Evolutionary conservation across 1,284 basidiomycete species (phyloP).

Genomic region (Pseudozyma thailandica): DNA sequence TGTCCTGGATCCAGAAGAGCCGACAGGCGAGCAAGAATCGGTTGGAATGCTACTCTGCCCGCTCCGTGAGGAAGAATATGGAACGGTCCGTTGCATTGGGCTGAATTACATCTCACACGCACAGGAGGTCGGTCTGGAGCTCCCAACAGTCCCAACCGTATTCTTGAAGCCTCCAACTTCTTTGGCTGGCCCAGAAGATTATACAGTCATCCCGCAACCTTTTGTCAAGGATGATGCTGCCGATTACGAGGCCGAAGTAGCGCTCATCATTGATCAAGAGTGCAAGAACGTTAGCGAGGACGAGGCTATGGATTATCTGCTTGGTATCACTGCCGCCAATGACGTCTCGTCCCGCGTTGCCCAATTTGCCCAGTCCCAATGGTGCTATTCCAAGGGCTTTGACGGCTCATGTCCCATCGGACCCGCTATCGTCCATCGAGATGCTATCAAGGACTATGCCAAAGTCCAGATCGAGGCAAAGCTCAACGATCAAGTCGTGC

Average conservation of each 20-base stretch:
- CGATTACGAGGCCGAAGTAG: constrained; percentile 90
- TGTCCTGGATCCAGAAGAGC: constrained; percentile 75
- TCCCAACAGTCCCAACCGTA: constrained; percentile 75
- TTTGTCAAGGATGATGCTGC: constrained; percentile 78
- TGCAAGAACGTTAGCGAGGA: constrained; percentile 80
- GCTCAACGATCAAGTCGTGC: constrained; percentile 67
- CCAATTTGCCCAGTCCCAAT: constrained; percentile 68
- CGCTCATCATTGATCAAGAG: constrained; percentile 82
- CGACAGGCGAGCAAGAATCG: constrained; percentile 75
- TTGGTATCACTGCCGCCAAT: constrained; percentile 72
- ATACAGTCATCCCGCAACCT: constrained; percentile 72
- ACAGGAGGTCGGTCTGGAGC: constrained; percentile 68
- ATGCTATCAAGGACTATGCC: constrained; percentile 45
- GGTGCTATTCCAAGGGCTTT: constrained; percentile 69
- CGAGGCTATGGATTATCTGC: constrained; percentile 82
- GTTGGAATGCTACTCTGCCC: constrained; percentile 79
- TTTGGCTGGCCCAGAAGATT: constrained; percentile 77
- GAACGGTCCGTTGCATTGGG: constrained; percentile 80
- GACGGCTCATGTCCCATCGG: constrained; percentile 70
- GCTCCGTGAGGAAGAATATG: constrained; percentile 71
- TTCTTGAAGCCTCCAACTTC: constrained; percentile 83
- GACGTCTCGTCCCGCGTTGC: constrained; percentile 68
- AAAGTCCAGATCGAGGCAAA: constrained; percentile 64
- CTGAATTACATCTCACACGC: constrained; percentile 84
- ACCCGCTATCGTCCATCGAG: constrained; percentile 66